Evolutionary conservation across 352 stramenopile genomes (phyloP).

Genomic region (Lagenidium giganteum): DNA sequence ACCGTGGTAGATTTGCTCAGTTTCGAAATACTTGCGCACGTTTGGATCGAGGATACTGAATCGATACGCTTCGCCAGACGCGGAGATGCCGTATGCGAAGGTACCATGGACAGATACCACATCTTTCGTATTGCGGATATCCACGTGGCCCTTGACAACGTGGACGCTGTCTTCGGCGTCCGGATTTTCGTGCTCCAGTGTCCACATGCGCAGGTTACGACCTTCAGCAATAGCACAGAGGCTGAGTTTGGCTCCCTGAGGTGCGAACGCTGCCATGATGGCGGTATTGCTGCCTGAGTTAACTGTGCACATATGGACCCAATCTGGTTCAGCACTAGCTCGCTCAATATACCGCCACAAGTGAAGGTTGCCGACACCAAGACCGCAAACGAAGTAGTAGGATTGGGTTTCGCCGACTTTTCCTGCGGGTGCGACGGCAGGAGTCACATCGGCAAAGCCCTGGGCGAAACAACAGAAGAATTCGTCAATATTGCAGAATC

Average conservation of each 20-base stretch:
- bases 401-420: constrained; percentile 1
- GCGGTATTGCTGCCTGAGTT: constrained; percentile 49
- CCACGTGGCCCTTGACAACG: constrained; percentile 43
- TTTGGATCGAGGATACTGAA: constrained; percentile 41
- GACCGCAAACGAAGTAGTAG: constrained; percentile 72
- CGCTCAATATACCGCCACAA: constrained; percentile 73
- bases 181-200: constrained; percentile 27
- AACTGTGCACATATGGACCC: constrained; percentile 56
- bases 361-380: constrained; percentile 65
- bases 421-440: background rate
- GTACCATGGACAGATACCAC: constrained; percentile 47
- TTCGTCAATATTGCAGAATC: background rate
- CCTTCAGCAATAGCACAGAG: constrained; percentile 38
- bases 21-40: constrained; percentile 47
- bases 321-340: constrained; percentile 34
- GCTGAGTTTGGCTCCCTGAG: constrained; percentile 1
- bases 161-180: constrained; percentile 22
- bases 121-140: constrained; percentile 57
- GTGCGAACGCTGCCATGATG: constrained; percentile 46
- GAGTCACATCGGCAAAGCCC: constrained; percentile 69
- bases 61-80: constrained; percentile 59
- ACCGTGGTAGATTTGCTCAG: constrained; percentile 57
- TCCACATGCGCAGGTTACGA: constrained; percentile 67
- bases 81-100: constrained; percentile 62
- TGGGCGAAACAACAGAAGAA: constrained; percentile 17